These are phyloP conservation scores for Rhodamnia argentea DNA, from an alignment of 345 rosid genomes.

Conservation along the genomic window DNA sequence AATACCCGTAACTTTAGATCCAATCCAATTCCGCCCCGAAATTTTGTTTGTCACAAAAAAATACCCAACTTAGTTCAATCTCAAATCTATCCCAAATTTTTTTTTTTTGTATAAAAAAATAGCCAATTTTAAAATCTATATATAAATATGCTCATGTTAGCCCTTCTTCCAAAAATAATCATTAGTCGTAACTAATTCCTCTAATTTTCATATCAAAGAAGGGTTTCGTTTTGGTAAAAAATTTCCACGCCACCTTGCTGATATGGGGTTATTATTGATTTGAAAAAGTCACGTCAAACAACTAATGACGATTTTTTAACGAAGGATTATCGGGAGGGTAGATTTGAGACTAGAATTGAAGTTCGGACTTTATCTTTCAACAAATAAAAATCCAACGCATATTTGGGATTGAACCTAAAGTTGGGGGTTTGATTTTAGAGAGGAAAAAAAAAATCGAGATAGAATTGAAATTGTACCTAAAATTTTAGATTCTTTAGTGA, in stretches of 20 bases:
- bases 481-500: not conserved
- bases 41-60: not conserved
- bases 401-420: too few relatives aligned
- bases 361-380: not conserved
- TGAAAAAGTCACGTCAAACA: not conserved
- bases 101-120: not conserved
- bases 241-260: not conserved
- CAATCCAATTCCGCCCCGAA: not conserved
- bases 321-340: not conserved
- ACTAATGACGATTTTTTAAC: not conserved
- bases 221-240: rapidly evolving
- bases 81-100: not conserved
- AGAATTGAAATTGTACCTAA: not conserved
- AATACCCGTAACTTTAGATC: not conserved
- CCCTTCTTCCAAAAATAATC: not conserved
- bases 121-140: not conserved
- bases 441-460: not conserved
- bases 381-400: too few relatives aligned
- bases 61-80: not conserved
- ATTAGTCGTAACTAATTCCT: not conserved
- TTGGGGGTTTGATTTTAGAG: too few relatives aligned
- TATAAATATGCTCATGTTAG: not conserved
- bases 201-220: not conserved
- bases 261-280: too few relatives aligned
- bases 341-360: not conserved